Evolutionary conservation across 306 rosid genomes (phyloP).

Genomic region (Carpinus fangiana): DNA sequence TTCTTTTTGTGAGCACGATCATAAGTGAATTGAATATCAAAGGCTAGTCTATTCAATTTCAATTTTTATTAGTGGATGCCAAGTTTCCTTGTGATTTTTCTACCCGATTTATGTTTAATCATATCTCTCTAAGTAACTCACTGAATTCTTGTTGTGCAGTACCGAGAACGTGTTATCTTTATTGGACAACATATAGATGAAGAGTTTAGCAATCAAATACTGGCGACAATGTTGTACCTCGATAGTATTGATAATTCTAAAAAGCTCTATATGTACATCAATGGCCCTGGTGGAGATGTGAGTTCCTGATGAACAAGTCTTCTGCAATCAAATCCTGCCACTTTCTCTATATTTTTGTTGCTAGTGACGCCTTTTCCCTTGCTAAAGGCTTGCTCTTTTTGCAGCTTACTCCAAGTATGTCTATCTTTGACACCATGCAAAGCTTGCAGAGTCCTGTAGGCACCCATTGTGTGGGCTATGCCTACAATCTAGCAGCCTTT

Average conservation of each 20-base stretch:
- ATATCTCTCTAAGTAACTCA: slow-evolving; percentile 24
- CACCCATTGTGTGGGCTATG: slow-evolving; percentile 86
- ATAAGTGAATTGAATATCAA: neutral
- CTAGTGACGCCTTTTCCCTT: slow-evolving; percentile 16
- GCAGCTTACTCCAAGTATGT: slow-evolving; percentile 91
- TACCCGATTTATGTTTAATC: slow-evolving; percentile 12
- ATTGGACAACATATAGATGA: slow-evolving; percentile 80
- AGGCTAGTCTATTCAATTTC: slow-evolving; percentile 5
- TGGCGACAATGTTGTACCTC: slow-evolving; percentile 92
- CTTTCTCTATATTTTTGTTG: slow-evolving; percentile 22
- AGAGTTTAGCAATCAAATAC: slow-evolving; percentile 86
- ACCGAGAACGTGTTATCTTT: slow-evolving; percentile 88
- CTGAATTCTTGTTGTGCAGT: slow-evolving; percentile 57
- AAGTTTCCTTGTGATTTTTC: slow-evolving; percentile 19
- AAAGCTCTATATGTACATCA: slow-evolving; percentile 75
- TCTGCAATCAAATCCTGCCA: slow-evolving; percentile 21
- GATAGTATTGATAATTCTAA: slow-evolving; percentile 68
- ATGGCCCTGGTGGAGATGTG: slow-evolving; percentile 99
- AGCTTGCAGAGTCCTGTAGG: slow-evolving; percentile 81
- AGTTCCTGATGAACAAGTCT: slow-evolving; percentile 33
- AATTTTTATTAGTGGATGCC: slow-evolving; percentile 15
- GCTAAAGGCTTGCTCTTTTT: slow-evolving; percentile 38
- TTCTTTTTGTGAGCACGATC: neutral
- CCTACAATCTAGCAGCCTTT: slow-evolving; percentile 77
- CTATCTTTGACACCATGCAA: slow-evolving; percentile 91